Evolutionary conservation across 768 basidiomycete species (phyloP).

Genomic region (Lyophyllum atratum): DNA sequence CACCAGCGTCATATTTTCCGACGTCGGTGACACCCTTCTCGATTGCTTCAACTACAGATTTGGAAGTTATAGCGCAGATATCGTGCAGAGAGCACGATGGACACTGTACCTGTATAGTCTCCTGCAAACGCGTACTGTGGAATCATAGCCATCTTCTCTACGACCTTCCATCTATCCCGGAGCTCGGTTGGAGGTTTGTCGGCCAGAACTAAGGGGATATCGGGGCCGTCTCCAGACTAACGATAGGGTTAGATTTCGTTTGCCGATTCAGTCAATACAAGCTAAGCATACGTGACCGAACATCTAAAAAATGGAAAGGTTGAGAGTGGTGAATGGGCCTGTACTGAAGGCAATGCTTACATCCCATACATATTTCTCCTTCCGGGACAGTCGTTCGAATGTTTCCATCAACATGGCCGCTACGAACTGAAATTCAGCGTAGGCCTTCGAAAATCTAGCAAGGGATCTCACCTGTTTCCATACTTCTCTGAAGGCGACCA

Average conservation of each 20-base stretch:
- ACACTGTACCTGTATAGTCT: slow-evolving; percentile 56
- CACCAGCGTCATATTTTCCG: slow-evolving; percentile 62
- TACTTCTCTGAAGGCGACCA: slow-evolving; percentile 60
- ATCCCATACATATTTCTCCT: slow-evolving; percentile 80
- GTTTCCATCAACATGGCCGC: slow-evolving; percentile 80
- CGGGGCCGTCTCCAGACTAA: slow-evolving; percentile 65
- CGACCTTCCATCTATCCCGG: slow-evolving; percentile 65
- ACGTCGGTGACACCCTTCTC: slow-evolving; percentile 63
- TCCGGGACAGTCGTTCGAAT: slow-evolving; percentile 59
- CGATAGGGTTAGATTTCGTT: not conserved
- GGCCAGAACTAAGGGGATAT: slow-evolving; percentile 52
- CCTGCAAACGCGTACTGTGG: slow-evolving; percentile 72
- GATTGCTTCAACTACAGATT: slow-evolving; percentile 58
- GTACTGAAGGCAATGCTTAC: slow-evolving; percentile 37
- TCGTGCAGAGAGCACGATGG: not conserved
- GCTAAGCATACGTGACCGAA: slow-evolving; percentile 56
- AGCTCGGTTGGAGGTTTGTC: slow-evolving; percentile 52
- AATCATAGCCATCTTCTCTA: slow-evolving; percentile 69
- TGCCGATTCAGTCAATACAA: not conserved
- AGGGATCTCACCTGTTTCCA: slow-evolving; percentile 59
- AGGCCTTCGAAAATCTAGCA: not conserved
- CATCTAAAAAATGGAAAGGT: slow-evolving; percentile 39
- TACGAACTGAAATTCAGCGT: slow-evolving; percentile 20
- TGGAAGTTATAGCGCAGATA: slow-evolving; percentile 3
- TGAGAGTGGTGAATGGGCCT: not conserved